phyloP scores from a whole-genome alignment of 2,329 filamentous ascomycete species.

The Rachicladosporium sp. region DNA sequence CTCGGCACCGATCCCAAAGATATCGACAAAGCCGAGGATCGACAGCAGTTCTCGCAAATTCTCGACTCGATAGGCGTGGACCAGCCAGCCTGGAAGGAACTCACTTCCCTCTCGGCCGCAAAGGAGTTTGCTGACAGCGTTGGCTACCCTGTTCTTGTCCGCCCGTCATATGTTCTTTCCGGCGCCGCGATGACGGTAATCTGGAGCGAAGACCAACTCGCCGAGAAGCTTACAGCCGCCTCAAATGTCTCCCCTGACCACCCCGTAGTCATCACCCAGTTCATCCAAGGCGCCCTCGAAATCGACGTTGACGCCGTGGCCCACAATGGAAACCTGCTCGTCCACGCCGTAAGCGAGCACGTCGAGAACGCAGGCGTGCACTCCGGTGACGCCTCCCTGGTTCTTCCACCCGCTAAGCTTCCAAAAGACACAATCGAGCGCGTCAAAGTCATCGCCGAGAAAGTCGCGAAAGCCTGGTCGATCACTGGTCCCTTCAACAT shows the following conservation, averaged over 20 bases:
- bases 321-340: constrained; percentile 68
- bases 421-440: constrained; percentile 68
- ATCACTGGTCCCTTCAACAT: constrained; percentile 99
- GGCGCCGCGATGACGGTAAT: constrained; percentile 99
- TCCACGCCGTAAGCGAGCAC: constrained; percentile 92
- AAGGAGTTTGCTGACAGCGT: constrained; percentile 74
- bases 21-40: constrained; percentile 95
- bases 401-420: constrained; percentile 74
- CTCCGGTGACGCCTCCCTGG: constrained; percentile 90
- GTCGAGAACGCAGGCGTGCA: constrained; percentile 95
- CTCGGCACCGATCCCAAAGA: constrained; percentile 86
- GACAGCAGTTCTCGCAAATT: constrained; percentile 96
- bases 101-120: constrained; percentile 80
- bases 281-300: constrained; percentile 92
- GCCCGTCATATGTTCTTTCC: constrained; percentile 89
- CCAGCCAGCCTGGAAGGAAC: constrained; percentile 95
- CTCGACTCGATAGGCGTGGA: constrained; percentile 93
- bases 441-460: constrained; percentile 88
- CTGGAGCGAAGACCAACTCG: constrained; percentile 71
- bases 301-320: constrained; percentile 94
- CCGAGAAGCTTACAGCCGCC: constrained; percentile 88
- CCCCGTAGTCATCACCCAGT: constrained; percentile 95
- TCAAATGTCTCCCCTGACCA: constrained; percentile 88
- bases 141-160: constrained; percentile 86
- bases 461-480: constrained; percentile 92